These are phyloP conservation scores for Phialemoniopsis sp. DNA, from an alignment of 2,329 filamentous ascomycete species.

Conservation along the genomic window DNA sequence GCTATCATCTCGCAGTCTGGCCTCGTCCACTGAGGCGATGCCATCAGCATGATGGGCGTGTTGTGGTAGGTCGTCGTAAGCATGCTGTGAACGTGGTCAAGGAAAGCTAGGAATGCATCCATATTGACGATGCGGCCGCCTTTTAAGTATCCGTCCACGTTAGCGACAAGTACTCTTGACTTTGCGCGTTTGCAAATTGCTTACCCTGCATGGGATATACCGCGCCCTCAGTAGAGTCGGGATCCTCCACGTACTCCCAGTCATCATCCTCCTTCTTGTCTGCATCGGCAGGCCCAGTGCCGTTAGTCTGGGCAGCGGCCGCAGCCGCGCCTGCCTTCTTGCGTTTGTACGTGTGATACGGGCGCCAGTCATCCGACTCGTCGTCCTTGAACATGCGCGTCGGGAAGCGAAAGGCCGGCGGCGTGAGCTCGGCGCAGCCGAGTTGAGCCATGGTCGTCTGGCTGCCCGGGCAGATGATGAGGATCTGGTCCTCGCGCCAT, in stretches of 20 bases:
- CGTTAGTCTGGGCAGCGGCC: constrained; percentile 10
- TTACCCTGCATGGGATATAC: constrained; percentile 74
- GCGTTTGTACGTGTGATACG: constrained; percentile 71
- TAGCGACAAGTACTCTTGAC: background rate
- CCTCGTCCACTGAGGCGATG: constrained; percentile 85
- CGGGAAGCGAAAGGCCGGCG: constrained; percentile 78
- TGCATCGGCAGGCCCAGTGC: constrained; percentile 18
- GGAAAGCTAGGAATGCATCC: constrained; percentile 87
- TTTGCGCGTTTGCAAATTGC: constrained; percentile 6
- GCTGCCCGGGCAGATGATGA: constrained; percentile 77
- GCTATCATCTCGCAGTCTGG: constrained; percentile 84
- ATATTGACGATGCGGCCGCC: constrained; percentile 84
- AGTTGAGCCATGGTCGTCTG: constrained; percentile 88
- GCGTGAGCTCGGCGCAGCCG: constrained; percentile 85
- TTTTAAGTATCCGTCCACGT: constrained; percentile 15
- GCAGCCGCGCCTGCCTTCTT: constrained; percentile 37
- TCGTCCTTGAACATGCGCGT: constrained; percentile 93
- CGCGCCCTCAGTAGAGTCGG: constrained; percentile 81
- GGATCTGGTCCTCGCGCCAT: constrained; percentile 62
- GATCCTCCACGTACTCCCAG: constrained; percentile 80
- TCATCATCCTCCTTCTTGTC: constrained; percentile 51
- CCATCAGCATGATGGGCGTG: constrained; percentile 87
- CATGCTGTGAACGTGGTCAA: constrained; percentile 86
- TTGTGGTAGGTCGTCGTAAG: constrained; percentile 93
- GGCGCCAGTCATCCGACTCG: constrained; percentile 70